Base-by-base conservation (phyloP, 2,329 filamentous ascomycete genomes). In the Botrytis cinerea region DNA sequence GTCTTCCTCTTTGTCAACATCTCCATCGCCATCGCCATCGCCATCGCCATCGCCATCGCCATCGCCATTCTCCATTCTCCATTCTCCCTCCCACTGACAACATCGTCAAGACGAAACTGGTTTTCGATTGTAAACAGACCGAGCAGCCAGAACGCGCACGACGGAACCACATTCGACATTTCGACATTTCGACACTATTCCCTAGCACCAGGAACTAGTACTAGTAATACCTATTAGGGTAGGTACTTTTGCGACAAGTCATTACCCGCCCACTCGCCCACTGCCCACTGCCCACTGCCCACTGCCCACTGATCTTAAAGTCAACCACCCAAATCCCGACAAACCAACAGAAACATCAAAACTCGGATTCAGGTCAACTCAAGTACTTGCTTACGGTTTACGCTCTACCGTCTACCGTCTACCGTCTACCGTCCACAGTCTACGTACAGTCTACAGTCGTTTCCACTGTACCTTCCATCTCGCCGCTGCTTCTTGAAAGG, bases 171-270 rank as follows among this genome's bases (percentile, higher is more conserved):
- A 28, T 28, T 28, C 28, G 28, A 28, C 28, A 28, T 28, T 28
- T 28, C 28, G 28, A 25, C 25, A 43, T 40, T n/a, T n/a, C 25
- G 1, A 51, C 48, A 51, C 25, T 14, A 51, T 51, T 51, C 12
- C 35, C 59, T 40, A 61, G 18, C 22, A 25, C 12, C 35, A 7
- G 18, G n/a, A 8, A 38, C 28, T 61, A 40, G 35, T n/a, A 54
- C 51, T 54, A 54, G 51, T 54, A 28, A 54, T 54, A 54, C 51
- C 51, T 54, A 8, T 54, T 54, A 54, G 51, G 51, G 51, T 54
- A 54, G 51, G n/a, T 60, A 63, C n/a, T n/a, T 43, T 63, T 43
- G 61, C 61, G 61, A n/a, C 61, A 63, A 62, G 35, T 62, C 59
- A 61, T 35, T 61, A 61, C 32, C 51, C 51, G 51, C 51, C n/a